Conservation (phyloP, 257 asterid genomes). For the Solanum gandarillasii region DNA sequence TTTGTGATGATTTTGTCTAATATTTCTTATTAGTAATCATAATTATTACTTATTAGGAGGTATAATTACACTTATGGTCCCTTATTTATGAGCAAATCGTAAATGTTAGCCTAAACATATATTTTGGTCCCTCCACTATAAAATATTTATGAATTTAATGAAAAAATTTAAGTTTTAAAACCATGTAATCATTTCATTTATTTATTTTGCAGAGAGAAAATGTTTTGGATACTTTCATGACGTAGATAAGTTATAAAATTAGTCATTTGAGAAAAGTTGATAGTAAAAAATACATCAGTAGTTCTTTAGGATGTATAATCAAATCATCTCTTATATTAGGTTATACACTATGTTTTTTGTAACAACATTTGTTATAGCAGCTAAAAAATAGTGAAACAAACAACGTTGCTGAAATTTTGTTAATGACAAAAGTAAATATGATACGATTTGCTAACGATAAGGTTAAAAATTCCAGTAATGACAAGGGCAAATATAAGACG, state of each 20-base stretch:
- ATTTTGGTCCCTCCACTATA: neutral
- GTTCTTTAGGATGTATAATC: neutral
- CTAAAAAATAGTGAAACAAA: neutral
- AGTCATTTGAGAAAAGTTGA: neutral
- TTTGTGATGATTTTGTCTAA: neutral
- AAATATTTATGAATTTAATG: neutral
- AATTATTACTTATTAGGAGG: neutral
- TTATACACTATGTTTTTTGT: neutral
- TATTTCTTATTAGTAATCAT: neutral
- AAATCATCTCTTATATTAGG: neutral
- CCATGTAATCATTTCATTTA: neutral
- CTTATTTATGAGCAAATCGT: neutral
- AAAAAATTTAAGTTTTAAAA: neutral
- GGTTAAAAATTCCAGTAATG: too few species aligned
- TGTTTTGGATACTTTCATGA: neutral
- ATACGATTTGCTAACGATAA: too few species aligned
- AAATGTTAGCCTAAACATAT: neutral
- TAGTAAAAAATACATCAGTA: neutral
- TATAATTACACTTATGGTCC: neutral
- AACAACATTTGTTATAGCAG: neutral
- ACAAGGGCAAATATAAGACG: too few species aligned
- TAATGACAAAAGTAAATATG: too few species aligned
- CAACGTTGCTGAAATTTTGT: neutral
- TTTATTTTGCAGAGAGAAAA: neutral
- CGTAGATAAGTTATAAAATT: neutral